A percentile compares a stretch with the other conserved stretches of the same genome.
These are phyloP conservation scores for Aspergillus floridensis DNA, from an alignment of 2,329 filamentous ascomycete genomes.

Conservation along the genomic window DNA sequence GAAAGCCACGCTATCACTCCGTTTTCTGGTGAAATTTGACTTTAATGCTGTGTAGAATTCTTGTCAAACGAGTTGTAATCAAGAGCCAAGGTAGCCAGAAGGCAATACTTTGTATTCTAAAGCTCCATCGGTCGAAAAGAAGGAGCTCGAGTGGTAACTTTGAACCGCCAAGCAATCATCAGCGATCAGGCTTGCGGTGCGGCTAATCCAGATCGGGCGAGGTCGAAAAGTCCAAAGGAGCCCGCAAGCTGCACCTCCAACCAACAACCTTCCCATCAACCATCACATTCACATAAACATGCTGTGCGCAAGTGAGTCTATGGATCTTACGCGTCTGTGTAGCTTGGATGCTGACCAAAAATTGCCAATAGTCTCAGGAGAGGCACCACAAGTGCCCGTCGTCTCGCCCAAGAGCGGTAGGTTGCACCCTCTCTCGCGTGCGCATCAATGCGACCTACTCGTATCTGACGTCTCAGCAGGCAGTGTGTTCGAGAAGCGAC, in stretches of 20 bases:
- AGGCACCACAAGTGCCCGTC: constrained; percentile 91
- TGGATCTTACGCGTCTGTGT: constrained; percentile 10
- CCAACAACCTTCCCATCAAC: constrained; percentile 22
- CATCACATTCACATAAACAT: constrained; percentile 42
- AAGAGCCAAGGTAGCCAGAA: neutral
- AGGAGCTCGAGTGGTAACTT: neutral
- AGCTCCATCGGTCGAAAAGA: neutral
- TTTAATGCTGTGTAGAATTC: neutral
- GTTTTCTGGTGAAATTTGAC: no score
- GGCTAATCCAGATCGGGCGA: constrained; percentile 35
- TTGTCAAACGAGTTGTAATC: neutral
- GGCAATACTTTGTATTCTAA: no score
- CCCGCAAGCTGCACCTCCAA: constrained; percentile 31
- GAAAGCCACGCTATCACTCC: neutral
- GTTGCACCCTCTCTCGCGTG: constrained; percentile 32
- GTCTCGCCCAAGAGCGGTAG: constrained; percentile 90
- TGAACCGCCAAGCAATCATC: constrained; percentile 20
- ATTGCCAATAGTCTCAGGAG: constrained; percentile 74
- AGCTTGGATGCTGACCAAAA: constrained; percentile 17
- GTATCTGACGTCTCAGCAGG: constrained; percentile 52
- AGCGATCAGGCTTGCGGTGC: constrained; percentile 17
- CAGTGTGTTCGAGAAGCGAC: constrained; percentile 87
- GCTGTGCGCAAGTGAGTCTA: constrained; percentile 63
- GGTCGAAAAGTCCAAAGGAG: constrained; percentile 39
- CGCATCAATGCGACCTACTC: constrained; percentile 12